Conservation (phyloP, 352 stramenopile genomes). For the Saprolegnia parasitica region DNA sequence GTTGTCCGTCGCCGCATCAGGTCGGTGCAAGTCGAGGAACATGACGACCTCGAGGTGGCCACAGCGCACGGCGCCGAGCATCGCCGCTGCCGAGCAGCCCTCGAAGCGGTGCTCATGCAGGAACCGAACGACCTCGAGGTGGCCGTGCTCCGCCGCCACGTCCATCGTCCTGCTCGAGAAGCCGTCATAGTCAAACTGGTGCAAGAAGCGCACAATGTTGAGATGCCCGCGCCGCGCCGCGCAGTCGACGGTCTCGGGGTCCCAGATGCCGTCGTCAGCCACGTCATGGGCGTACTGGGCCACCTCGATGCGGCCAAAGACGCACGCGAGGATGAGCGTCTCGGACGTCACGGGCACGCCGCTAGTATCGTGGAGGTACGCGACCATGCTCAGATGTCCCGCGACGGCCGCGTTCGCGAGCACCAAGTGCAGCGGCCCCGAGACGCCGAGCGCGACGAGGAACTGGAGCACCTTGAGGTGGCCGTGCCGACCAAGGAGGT, state of each 20-base stretch:
- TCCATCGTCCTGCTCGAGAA: slow-evolving; percentile 1
- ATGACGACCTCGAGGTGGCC: slow-evolving; percentile 59
- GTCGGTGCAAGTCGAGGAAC: slow-evolving; percentile 59
- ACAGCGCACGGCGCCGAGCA: slow-evolving; percentile 66
- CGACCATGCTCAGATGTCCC: neutral
- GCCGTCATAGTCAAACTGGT: slow-evolving; percentile 20
- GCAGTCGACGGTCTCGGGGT: slow-evolving; percentile 29
- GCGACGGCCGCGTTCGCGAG: neutral
- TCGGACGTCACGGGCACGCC: neutral
- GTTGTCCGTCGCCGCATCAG: slow-evolving; percentile 32
- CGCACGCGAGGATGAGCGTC: neutral
- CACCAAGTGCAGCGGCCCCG: neutral
- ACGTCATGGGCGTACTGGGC: neutral
- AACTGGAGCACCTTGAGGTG: slow-evolving; percentile 7
- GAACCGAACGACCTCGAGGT: slow-evolving; percentile 6
- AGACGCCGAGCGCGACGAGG: neutral
- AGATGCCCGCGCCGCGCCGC: slow-evolving; percentile 30
- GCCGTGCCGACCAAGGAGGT: neutral
- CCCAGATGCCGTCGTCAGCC: neutral
- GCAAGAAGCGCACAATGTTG: slow-evolving; percentile 27
- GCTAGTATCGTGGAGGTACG: neutral
- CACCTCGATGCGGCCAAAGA: slow-evolving; percentile 8
- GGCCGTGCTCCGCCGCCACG: neutral
- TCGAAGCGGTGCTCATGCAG: slow-evolving; percentile 3
- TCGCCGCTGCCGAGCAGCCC: slow-evolving; percentile 32